These are phyloP conservation scores for Pseudocercospora crystallina DNA, from an alignment of 2,329 filamentous ascomycete species.

Conservation along the genomic window DNA sequence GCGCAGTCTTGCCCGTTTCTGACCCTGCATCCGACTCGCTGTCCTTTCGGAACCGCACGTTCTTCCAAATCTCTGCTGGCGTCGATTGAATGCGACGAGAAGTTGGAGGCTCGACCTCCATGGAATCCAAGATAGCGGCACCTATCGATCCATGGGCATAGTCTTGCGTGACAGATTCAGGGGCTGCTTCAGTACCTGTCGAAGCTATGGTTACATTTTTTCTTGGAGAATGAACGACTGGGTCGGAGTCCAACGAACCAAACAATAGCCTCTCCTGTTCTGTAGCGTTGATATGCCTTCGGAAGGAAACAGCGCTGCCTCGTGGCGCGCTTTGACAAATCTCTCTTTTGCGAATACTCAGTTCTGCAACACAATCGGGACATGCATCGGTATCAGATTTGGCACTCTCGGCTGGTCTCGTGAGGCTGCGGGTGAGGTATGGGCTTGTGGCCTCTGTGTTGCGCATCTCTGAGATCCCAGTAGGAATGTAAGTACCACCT, in stretches of 20 bases:
- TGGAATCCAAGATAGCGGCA: not conserved
- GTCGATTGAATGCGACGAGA: not conserved
- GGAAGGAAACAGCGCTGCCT: not conserved
- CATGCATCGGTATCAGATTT: constrained; percentile 26
- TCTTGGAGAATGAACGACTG: not conserved
- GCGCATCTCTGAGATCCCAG: constrained; percentile 24
- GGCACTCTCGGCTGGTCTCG: constrained; percentile 7
- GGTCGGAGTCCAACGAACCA: not conserved
- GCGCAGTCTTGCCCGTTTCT: too few relatives aligned
- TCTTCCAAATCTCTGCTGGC: not conserved
- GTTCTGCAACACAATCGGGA: constrained; percentile 35
- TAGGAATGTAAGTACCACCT: constrained; percentile 32
- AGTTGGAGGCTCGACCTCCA: not conserved
- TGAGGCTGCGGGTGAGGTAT: constrained; percentile 11
- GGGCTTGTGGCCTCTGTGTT: constrained; percentile 35
- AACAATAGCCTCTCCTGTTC: constrained; percentile 4
- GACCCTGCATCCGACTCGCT: not conserved
- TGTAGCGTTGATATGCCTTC: not conserved
- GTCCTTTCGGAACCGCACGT: not conserved
- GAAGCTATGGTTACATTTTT: not conserved
- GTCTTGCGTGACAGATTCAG: too few relatives aligned
- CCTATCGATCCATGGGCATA: not conserved
- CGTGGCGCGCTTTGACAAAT: not conserved
- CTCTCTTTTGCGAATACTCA: not conserved
- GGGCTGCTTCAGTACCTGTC: too few relatives aligned